phyloP scores from a whole-genome alignment of 768 basidiomycete genomes.

The Boletus reticuloceps region DNA sequence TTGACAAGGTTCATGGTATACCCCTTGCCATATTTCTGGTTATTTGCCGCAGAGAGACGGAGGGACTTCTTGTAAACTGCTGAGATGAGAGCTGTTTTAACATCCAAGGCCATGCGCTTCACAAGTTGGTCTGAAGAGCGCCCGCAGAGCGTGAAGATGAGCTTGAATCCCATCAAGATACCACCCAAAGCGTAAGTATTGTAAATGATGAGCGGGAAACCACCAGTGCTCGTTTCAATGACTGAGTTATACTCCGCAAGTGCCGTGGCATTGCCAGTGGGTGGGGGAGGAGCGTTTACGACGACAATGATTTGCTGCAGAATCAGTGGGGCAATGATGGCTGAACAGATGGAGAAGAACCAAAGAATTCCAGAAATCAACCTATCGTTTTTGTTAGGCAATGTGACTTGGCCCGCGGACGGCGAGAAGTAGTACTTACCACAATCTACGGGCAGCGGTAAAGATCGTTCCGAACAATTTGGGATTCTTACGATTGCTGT shows the following conservation, averaged over 20 bases:
- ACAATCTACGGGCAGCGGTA: conserved; percentile 12
- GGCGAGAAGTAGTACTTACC: conserved; percentile 6
- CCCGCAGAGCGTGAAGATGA: conserved; percentile 24
- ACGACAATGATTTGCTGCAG: conserved; percentile 30
- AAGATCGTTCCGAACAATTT: conserved; percentile 18
- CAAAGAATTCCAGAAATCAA: conserved; percentile 27
- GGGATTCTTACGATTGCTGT: conserved; percentile 13
- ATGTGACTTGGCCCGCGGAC: background rate
- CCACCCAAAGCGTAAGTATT: conserved; percentile 23
- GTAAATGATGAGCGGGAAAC: conserved; percentile 27
- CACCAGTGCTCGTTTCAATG: conserved; percentile 25
- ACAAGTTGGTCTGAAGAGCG: conserved; percentile 30
- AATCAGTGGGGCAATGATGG: conserved; percentile 23
- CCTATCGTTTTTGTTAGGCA: conserved; percentile 10
- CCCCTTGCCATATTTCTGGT: conserved; percentile 25
- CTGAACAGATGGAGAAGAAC: conserved; percentile 23
- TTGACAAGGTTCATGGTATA: conserved; percentile 31
- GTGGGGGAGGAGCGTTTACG: conserved; percentile 16
- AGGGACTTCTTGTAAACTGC: conserved; percentile 32
- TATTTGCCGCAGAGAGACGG: conserved; percentile 25
- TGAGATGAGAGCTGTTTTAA: conserved; percentile 29
- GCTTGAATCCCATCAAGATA: conserved; percentile 25
- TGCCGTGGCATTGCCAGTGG: conserved; percentile 17
- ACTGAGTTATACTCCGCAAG: conserved; percentile 19
- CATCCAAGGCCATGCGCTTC: conserved; percentile 27